Evolutionary conservation across 768 basidiomycete genomes (phyloP), one percentile per base, ranked within the genome.

Genomic region (Cantharellus anzutake): DNA sequence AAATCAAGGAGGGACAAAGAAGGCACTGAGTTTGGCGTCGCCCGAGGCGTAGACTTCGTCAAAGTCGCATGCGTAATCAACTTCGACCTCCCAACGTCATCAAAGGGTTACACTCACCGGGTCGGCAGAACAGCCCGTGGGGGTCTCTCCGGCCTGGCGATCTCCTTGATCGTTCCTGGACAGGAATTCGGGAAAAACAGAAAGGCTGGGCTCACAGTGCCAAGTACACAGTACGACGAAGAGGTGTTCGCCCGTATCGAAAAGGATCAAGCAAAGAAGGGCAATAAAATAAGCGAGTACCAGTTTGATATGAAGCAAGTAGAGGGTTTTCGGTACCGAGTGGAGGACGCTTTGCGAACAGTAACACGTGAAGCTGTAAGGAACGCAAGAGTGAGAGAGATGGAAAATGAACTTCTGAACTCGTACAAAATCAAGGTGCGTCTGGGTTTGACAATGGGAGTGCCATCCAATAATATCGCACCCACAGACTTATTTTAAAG

Each of bases 31-130:
- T 97, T 92, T 64, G 91, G 93, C 41, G 87, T 97, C 56, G 90
- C 90, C 0, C 85, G 96, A 52, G 96, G 96, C 2, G 82, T 98
- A 60, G 96, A 99, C 71, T 99, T 99, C 70, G 78, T 97, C 63
- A 87, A 96, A 64, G 96, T 98, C 59, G 82, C 92, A 5, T 97
- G 93, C 65, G 94, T 99, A 2, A 78, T 99, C 69, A 99, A 99
- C 73, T 99, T 98, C 70, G 96, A 99, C 70, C 77, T 98, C n/a
- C 96, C 96, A 0, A 74, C 80, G 0, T 83, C 90, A 0, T 78
- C 87, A 3, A 83, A 82, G 16, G 79, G 91, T 7, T 99, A 99
- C 68, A 92, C 87, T 0, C 96, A 99, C 69, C 84, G 96, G 56
- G 85, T 98, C 14, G 96, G 96, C 7, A 82, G 96, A 35, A 99